These are phyloP conservation scores for Sclerotiophoma versabilis DNA, from an alignment of 2,329 filamentous ascomycete species.

Conservation along the genomic window DNA sequence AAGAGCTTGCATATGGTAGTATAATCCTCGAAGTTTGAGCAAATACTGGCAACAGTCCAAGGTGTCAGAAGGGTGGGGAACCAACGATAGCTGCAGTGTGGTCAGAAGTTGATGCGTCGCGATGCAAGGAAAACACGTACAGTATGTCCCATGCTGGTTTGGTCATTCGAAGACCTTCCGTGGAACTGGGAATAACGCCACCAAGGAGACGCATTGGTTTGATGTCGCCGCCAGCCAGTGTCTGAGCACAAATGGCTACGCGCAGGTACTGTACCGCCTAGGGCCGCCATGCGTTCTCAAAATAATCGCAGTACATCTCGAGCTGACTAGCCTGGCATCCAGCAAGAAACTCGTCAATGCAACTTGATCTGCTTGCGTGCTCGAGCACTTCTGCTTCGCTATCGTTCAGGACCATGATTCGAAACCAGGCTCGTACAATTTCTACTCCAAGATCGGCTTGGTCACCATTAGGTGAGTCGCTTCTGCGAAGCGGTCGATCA, in stretches of 20 bases:
- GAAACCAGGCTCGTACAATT: constrained; percentile 38
- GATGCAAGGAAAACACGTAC: constrained; percentile 9
- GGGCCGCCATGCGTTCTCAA: constrained; percentile 41
- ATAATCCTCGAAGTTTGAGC: constrained; percentile 42
- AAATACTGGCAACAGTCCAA: constrained; percentile 36
- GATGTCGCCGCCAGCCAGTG: constrained; percentile 32
- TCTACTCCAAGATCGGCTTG: constrained; percentile 29
- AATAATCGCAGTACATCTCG: constrained; percentile 40
- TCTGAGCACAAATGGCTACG: constrained; percentile 37
- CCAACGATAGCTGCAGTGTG: constrained; percentile 31
- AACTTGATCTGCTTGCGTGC: constrained; percentile 31
- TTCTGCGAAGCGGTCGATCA: background rate
- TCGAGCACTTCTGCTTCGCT: constrained; percentile 34
- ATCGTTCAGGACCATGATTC: constrained; percentile 41
- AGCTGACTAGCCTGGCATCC: constrained; percentile 37
- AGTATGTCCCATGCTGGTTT: constrained; percentile 43
- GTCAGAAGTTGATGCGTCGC: background rate
- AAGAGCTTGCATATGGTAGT: constrained; percentile 37
- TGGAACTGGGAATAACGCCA: constrained; percentile 35
- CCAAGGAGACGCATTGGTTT: constrained; percentile 36
- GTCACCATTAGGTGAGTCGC: constrained; percentile 9
- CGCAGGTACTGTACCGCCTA: constrained; percentile 39
- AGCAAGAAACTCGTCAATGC: constrained; percentile 32
- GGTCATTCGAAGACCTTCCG: constrained; percentile 32
- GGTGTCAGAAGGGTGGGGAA: constrained; percentile 36